Conservation (phyloP, 148 eudicot species). For the Rhododendron simsii region DNA sequence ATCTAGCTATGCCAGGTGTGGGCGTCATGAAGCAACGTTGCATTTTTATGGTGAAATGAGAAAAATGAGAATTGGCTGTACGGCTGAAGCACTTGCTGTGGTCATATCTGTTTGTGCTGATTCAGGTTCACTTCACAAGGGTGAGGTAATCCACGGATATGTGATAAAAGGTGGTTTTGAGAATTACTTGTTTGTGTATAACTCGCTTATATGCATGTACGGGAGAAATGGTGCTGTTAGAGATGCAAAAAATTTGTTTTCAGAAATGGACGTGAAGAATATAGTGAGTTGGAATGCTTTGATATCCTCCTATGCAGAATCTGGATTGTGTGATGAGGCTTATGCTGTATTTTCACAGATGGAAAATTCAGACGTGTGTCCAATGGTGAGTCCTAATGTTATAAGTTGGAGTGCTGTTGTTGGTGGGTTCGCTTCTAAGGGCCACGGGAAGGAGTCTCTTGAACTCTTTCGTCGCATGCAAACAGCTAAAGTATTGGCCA, state of each 20-base stretch:
- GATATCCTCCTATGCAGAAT: slow-evolving; percentile 53
- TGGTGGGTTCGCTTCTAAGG: slow-evolving; percentile 41
- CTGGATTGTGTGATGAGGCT: slow-evolving; percentile 59
- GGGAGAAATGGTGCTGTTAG: slow-evolving; percentile 43
- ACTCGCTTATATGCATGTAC: slow-evolving; percentile 53
- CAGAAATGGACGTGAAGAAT: slow-evolving; percentile 36
- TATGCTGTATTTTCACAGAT: slow-evolving; percentile 35
- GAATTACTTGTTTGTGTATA: slow-evolving; percentile 36
- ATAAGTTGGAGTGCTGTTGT: slow-evolving; percentile 54
- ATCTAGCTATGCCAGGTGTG: slow-evolving; percentile 62
- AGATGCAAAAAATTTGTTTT: slow-evolving; percentile 42
- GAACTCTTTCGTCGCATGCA: slow-evolving; percentile 57
- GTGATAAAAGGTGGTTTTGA: slow-evolving; percentile 45
- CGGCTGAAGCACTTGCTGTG: slow-evolving; percentile 60
- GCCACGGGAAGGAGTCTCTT: slow-evolving; percentile 35
- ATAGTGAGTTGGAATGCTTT: slow-evolving; percentile 59
- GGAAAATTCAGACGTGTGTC: slow-evolving; percentile 19
- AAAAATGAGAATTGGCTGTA: slow-evolving; percentile 27
- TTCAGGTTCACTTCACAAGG: slow-evolving; percentile 22
- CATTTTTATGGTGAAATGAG: slow-evolving; percentile 40
- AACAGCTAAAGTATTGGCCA: slow-evolving; percentile 33
- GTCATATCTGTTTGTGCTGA: slow-evolving; percentile 58
- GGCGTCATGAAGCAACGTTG: slow-evolving; percentile 28
- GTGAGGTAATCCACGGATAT: slow-evolving; percentile 41
- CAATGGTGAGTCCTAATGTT: slow-evolving; percentile 41